Evolutionary conservation across 352 stramenopile species (phyloP), one percentile per base, ranked within the genome.

Genomic region (Bremia lactucae): DNA sequence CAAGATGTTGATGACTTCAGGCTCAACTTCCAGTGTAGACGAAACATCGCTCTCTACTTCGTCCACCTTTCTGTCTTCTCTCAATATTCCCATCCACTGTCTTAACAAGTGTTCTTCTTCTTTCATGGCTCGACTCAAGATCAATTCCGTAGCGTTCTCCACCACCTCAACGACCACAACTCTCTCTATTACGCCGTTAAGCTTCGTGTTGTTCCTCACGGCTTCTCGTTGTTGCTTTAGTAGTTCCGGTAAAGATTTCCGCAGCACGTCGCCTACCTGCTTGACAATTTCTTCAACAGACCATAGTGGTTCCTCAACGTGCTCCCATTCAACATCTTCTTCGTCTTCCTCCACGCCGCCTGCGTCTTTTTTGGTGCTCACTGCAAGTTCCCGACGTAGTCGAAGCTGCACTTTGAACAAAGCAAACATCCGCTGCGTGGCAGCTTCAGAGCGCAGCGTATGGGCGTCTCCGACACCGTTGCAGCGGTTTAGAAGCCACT

Each of bases 401-500:
- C 58, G 62, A 16, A 51, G 66, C 62, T 83, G 58, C 6, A 65
- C 54, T 46, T 46, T 42, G 43, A 77, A 68, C 39, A 87, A 44
- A 11, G 20, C 21, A 31, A 68, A 59, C 9, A 80, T 46, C 21
- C 72, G 65, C n/a, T 46, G 33, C 8, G 59, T 47, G 10, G 50
- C 37, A 5, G 31, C 44, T 8, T 54, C 44, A 10, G 53, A 62
- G 11, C 55, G 44, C 6, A 73, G 49, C 25, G 67, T 67, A 0
- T 13, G 31, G 29, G 40, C 24, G 38, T 87, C 69, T 3, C 51
- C 62, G 8, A 68, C 49, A 13, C 65, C 58, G 19, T 62, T 65
- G 39, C 66, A 78, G 26, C 72, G 74, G 3, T 56, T 62, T 21
- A 87, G 61, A 10, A 87, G 51, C 71, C 67, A 83, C 43, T 87